These are phyloP conservation scores for Tolypocladium inflatum DNA, from an alignment of 2,329 filamentous ascomycete species.

Conservation along the genomic window DNA sequence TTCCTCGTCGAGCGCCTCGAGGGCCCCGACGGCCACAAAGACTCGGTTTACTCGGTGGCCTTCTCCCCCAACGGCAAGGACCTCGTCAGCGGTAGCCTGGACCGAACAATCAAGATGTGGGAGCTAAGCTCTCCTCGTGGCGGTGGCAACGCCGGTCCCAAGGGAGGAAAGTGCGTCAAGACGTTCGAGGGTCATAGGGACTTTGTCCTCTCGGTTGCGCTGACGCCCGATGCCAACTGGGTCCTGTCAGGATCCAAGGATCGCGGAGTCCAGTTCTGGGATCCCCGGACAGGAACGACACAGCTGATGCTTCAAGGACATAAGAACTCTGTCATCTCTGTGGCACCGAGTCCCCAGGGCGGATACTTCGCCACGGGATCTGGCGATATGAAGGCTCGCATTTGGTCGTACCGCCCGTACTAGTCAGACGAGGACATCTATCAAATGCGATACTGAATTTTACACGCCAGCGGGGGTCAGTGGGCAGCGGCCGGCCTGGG, in stretches of 20 bases:
- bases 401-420: conserved; percentile 73
- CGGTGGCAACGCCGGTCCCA: conserved; percentile 56
- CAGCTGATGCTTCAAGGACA: conserved; percentile 98
- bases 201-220: conserved; percentile 90
- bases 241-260: conserved; percentile 97
- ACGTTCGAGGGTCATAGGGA: conserved; percentile 98
- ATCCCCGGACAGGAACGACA: conserved; percentile 82
- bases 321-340: conserved; percentile 97
- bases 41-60: conserved; percentile 92
- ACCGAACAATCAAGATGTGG: conserved; percentile 99
- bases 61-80: conserved; percentile 91
- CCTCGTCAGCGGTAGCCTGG: conserved; percentile 86
- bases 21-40: conserved; percentile 88
- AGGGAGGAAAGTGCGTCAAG: conserved; percentile 87
- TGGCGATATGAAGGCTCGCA: conserved; percentile 93
- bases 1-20: conserved; percentile 87
- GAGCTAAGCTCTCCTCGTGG: conserved; percentile 70
- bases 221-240: conserved; percentile 91
- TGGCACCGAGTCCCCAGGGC: conserved; percentile 83
- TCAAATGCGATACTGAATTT: background rate
- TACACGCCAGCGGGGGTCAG: background rate
- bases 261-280: conserved; percentile 97
- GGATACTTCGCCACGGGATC: conserved; percentile 91
- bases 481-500: background rate
- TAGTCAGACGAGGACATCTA: conserved; percentile 10